A percentile compares a stretch with the other conserved stretches of the same genome.
phyloP scores from a whole-genome alignment of 2,329 filamentous ascomycete genomes.

The Fusarium lateritium region DNA sequence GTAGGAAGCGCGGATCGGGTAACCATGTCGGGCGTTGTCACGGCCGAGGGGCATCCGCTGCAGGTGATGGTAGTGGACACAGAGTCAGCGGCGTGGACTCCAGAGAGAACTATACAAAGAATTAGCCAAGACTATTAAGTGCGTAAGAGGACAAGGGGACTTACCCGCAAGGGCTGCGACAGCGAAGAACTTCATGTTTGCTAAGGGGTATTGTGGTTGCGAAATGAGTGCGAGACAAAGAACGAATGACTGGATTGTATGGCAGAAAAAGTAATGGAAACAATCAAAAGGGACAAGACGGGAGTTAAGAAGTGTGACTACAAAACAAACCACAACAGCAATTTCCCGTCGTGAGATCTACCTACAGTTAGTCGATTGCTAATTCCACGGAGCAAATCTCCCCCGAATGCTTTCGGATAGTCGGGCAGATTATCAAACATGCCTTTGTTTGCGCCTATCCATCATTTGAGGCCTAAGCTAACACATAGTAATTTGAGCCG shows the following conservation, averaged over 20 bases:
- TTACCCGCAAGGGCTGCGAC: conserved; percentile 29
- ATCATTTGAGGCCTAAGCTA: not conserved
- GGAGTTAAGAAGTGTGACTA: conserved; percentile 1
- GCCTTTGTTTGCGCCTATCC: not conserved
- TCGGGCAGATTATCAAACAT: not conserved
- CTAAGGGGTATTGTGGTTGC: not conserved
- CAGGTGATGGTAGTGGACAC: conserved; percentile 37
- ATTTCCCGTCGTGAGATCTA: not conserved
- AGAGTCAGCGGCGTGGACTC: conserved; percentile 32
- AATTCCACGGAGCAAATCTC: conserved; percentile 7
- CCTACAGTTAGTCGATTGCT: not conserved
- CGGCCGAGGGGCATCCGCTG: conserved; percentile 23
- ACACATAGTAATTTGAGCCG: not conserved
- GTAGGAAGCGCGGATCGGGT: conserved; percentile 33
- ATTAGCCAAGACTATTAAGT: not conserved
- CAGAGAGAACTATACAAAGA: conserved; percentile 17
- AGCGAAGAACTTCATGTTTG: conserved; percentile 38
- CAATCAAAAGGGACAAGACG: not conserved
- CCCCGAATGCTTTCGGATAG: conserved; percentile 8
- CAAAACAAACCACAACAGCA: not conserved
- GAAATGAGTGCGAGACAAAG: conserved; percentile 26
- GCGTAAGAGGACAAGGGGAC: not conserved
- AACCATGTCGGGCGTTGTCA: conserved; percentile 25
- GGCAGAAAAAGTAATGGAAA: not conserved
- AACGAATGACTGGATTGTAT: conserved; percentile 4